A percentile compares a stretch with the other conserved stretches of the same genome.
phyloP scores from a whole-genome alignment of 495 filamentous ascomycete genomes.

The Halenospora varia region DNA sequence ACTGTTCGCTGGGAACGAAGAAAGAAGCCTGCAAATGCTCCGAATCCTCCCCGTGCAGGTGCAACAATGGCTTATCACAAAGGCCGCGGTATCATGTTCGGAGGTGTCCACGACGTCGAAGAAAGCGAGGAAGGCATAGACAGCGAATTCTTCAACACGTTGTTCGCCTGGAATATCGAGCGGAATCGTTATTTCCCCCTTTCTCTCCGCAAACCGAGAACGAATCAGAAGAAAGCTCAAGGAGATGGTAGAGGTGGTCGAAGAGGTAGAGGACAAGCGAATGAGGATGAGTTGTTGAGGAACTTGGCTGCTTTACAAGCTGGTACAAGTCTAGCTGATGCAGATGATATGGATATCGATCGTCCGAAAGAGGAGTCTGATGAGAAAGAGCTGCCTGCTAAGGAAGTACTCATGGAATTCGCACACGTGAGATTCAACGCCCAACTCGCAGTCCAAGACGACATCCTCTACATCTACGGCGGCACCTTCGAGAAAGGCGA shows the following conservation, averaged over 20 bases:
- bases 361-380: constrained; percentile 39
- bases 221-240: constrained; percentile 52
- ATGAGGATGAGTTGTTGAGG: constrained; percentile 83
- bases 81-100: constrained; percentile 88
- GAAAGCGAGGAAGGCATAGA: constrained; percentile 93
- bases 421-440: constrained; percentile 88
- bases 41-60: constrained; percentile 78
- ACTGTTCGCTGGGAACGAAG: constrained; percentile 84
- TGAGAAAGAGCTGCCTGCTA: constrained; percentile 45
- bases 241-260: constrained; percentile 54
- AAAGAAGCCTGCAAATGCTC: constrained; percentile 87
- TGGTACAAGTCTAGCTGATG: constrained; percentile 54
- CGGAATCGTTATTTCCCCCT: constrained; percentile 90
- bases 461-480: constrained; percentile 87
- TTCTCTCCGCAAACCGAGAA: constrained; percentile 64
- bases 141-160: constrained; percentile 87
- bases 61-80: constrained; percentile 90
- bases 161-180: constrained; percentile 91
- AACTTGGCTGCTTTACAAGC: constrained; percentile 79
- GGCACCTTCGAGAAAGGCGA: constrained; percentile 95
- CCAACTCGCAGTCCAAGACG: constrained; percentile 84
- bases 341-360: constrained; percentile 54
- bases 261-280: constrained; percentile 69
- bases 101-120: constrained; percentile 92
- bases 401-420: constrained; percentile 63